Percentiles rank a stretch among this genome's conserved stretches.
These are phyloP conservation scores for Microsporum canis DNA, from an alignment of 2,329 filamentous ascomycete genomes.

Conservation along the genomic window DNA sequence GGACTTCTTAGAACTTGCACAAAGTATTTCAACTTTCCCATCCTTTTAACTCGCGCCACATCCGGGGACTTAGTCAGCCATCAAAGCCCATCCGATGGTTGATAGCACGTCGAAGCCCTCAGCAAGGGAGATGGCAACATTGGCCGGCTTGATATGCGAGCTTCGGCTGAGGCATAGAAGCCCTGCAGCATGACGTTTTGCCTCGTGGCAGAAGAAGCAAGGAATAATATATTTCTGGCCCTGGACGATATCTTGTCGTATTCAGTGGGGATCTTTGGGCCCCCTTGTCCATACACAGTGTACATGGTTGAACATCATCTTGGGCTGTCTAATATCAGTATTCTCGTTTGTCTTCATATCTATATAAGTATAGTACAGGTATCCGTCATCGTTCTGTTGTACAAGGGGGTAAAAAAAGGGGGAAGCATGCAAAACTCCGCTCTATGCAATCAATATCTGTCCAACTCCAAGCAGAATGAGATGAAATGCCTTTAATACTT, in stretches of 20 bases:
- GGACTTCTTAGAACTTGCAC: too few species aligned
- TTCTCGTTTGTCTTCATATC: not conserved
- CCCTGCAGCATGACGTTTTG: not conserved
- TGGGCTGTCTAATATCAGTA: not conserved
- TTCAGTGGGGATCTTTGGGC: not conserved
- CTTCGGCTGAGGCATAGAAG: not conserved
- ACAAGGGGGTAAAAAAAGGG: not conserved
- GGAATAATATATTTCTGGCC: not conserved
- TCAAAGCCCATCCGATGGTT: too few species aligned
- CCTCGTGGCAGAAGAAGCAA: not conserved
- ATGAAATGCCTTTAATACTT: not conserved
- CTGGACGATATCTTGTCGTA: not conserved
- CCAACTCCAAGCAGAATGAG: not conserved
- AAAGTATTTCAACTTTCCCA: too few species aligned
- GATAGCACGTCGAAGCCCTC: too few species aligned
- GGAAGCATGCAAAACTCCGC: not conserved
- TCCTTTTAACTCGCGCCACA: too few species aligned
- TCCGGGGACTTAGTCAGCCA: too few species aligned
- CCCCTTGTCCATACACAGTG: not conserved
- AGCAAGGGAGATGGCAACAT: not conserved
- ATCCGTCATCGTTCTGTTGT: not conserved
- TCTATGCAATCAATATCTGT: not conserved
- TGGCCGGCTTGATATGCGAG: not conserved
- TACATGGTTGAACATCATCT: not conserved
- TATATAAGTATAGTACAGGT: not conserved